These are phyloP conservation scores for Liquidambar formosana DNA, from an alignment of 164 flowering plant species.

Conservation along the genomic window DNA sequence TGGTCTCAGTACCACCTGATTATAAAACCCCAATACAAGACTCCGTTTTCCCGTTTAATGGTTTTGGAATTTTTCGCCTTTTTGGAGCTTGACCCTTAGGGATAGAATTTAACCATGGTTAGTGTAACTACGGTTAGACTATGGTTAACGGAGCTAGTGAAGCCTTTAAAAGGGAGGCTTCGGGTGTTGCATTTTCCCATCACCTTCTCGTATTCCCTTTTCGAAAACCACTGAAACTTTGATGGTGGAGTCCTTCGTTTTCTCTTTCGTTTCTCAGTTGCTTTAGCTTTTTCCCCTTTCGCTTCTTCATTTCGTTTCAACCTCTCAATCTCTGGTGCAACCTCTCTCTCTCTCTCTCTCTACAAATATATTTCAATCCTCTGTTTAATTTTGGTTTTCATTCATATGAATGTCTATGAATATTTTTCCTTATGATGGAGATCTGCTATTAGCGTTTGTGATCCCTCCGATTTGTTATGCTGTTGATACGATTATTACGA, in stretches of 20 bases:
- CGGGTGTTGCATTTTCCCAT: slow-evolving; percentile 8
- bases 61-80: slow-evolving; percentile 14
- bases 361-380: too few species aligned
- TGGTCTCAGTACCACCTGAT: background rate
- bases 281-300: slow-evolving; percentile 1
- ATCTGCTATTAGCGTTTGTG: too few species aligned
- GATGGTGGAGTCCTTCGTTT: slow-evolving; percentile 23
- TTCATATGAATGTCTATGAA: too few species aligned
- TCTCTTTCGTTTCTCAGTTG: slow-evolving; percentile 9
- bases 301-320: background rate
- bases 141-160: slow-evolving; percentile 14
- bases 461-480: too few species aligned
- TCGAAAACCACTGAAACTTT: background rate
- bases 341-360: slow-evolving; percentile 3
- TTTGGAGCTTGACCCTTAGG: background rate
- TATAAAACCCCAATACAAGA: background rate
- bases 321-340: slow-evolving; percentile 13
- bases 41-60: slow-evolving; percentile 3
- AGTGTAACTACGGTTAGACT: background rate
- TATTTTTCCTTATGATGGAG: too few species aligned
- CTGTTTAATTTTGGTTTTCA: too few species aligned
- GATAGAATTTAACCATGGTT: slow-evolving; percentile 36
- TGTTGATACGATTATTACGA: too few species aligned
- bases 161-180: slow-evolving; percentile 22
- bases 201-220: background rate